A percentile compares a stretch with the other conserved stretches of the same genome.
These are phyloP conservation scores for Breviolum minutum DNA, from an alignment of 73 alveolate genomes.

Conservation along the genomic window DNA sequence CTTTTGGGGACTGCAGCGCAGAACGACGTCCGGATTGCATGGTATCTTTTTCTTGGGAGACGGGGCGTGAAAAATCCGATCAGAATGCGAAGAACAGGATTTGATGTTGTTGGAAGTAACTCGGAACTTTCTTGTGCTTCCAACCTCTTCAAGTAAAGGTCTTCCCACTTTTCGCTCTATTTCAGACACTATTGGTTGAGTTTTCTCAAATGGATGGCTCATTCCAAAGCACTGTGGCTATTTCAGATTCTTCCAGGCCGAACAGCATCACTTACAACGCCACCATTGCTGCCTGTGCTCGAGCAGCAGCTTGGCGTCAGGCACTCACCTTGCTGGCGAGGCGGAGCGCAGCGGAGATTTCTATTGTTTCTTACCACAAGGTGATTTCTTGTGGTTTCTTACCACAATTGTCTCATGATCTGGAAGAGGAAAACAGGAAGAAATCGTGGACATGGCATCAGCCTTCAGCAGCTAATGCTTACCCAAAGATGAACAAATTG, in stretches of 20 bases:
- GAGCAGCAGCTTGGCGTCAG: conserved; percentile 33
- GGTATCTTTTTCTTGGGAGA: no score
- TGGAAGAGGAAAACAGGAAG: background rate
- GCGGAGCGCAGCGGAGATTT: background rate
- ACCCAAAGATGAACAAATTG: no score
- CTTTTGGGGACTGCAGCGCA: background rate
- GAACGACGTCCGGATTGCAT: no score
- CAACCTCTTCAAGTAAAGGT: no score
- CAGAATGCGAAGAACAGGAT: no score
- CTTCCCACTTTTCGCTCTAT: no score
- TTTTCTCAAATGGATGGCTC: no score
- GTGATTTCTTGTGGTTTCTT: background rate
- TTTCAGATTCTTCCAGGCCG: conserved; percentile 2
- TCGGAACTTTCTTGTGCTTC: no score
- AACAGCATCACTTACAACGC: conserved; percentile 4
- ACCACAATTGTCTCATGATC: background rate
- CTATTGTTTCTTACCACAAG: background rate
- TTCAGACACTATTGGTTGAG: no score
- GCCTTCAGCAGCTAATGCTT: no score
- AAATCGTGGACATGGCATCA: background rate
- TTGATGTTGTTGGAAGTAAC: no score
- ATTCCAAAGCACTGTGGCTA: background rate
- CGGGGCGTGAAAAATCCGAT: no score
- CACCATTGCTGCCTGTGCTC: conserved; percentile 18
- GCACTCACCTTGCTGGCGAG: background rate